Evolutionary conservation across 192 early-diverging fungal species (phyloP).

Genomic region (Coemansia sp.): DNA sequence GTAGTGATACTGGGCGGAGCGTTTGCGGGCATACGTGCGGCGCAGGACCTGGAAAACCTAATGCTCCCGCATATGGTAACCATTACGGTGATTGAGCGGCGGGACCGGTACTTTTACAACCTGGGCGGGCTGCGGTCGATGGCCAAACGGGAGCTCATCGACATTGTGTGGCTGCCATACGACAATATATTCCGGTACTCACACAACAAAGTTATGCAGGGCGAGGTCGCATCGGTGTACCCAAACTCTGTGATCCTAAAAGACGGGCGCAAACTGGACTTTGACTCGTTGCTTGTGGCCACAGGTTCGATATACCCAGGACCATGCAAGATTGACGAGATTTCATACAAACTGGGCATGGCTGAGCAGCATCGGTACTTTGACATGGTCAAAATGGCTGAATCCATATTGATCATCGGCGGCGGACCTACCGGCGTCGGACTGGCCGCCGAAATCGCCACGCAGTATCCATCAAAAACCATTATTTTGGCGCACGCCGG

Average conservation of each 20-base stretch:
- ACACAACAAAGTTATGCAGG: conserved; percentile 51
- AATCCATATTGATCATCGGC: conserved; percentile 67
- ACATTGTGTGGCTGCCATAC: conserved; percentile 52
- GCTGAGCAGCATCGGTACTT: conserved; percentile 39
- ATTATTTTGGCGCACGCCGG: conserved; percentile 39
- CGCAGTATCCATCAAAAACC: conserved; percentile 43
- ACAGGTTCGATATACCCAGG: conserved; percentile 52
- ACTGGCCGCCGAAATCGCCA: conserved; percentile 68
- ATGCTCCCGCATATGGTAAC: conserved; percentile 31
- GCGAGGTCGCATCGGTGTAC: conserved; percentile 46
- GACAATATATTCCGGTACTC: conserved; percentile 43
- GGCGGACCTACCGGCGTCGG: conserved; percentile 79
- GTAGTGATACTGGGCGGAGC: conserved; percentile 54
- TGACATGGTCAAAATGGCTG: conserved; percentile 58
- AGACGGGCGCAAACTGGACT: conserved; percentile 46
- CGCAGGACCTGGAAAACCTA: conserved; percentile 50
- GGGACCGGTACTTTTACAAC: conserved; percentile 56
- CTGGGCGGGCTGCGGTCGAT: conserved; percentile 47
- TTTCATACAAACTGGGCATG: conserved; percentile 34
- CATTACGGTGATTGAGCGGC: conserved; percentile 54
- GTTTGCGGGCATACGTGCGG: conserved; percentile 53
- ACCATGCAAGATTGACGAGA: conserved; percentile 51
- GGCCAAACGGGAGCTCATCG: conserved; percentile 47
- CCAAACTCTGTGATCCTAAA: conserved; percentile 49
- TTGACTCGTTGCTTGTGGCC: conserved; percentile 52